Evolutionary conservation across 2,329 filamentous ascomycete species (phyloP).

Genomic region (Colletotrichum sojae): DNA sequence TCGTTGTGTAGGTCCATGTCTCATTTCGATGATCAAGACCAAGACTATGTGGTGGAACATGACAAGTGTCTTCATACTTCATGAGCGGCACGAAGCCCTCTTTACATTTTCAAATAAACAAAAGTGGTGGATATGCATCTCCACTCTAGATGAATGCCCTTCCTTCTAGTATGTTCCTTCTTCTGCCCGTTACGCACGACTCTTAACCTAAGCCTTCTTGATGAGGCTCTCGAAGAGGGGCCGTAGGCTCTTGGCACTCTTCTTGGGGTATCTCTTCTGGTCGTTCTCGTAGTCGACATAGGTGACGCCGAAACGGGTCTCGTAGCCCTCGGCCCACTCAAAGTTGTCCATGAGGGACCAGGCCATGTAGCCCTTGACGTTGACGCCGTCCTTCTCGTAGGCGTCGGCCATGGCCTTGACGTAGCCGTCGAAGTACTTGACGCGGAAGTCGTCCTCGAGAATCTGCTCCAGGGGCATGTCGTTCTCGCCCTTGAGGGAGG

Average conservation of each 20-base stretch:
- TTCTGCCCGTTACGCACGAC: background rate
- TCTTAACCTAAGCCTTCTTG: constrained; percentile 65
- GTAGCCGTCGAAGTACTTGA: constrained; percentile 84
- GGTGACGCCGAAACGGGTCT: constrained; percentile 87
- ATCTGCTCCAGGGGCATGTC: constrained; percentile 79
- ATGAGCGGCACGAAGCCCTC: constrained; percentile 15
- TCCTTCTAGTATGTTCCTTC: background rate
- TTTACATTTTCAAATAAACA: constrained; percentile 13
- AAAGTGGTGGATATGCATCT: constrained; percentile 18
- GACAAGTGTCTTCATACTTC: constrained; percentile 26
- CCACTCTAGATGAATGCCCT: constrained; percentile 2
- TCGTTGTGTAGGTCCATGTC: background rate
- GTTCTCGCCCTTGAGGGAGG: constrained; percentile 86
- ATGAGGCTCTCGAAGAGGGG: constrained; percentile 80
- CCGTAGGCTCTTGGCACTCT: constrained; percentile 81
- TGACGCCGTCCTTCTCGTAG: constrained; percentile 78
- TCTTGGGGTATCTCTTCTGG: constrained; percentile 87
- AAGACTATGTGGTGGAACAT: constrained; percentile 18
- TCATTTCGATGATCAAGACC: constrained; percentile 3
- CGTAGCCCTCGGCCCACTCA: constrained; percentile 93
- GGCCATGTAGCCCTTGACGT: constrained; percentile 85
- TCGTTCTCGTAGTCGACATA: constrained; percentile 86
- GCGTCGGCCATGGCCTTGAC: constrained; percentile 83
- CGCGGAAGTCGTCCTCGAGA: constrained; percentile 85
- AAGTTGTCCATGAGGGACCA: constrained; percentile 95